Evolutionary conservation across 2,329 filamentous ascomycete genomes (phyloP).

Genomic region (Juglanconis oblonga): DNA sequence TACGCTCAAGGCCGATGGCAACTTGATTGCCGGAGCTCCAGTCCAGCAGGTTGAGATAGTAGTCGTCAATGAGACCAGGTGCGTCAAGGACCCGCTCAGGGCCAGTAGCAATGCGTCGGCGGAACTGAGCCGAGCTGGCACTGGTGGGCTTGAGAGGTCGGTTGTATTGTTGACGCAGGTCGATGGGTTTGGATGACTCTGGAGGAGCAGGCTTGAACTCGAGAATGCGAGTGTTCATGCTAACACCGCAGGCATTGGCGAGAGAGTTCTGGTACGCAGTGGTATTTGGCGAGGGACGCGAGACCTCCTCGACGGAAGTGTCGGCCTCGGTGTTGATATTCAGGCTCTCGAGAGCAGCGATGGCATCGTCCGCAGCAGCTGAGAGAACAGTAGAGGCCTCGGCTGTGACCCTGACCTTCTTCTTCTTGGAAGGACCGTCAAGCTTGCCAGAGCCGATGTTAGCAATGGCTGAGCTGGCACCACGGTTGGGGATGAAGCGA

Average conservation of each 20-base stretch:
- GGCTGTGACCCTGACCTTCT: slow-evolving; percentile 66
- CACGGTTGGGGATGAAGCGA: slow-evolving; percentile 93
- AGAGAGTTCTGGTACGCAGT: slow-evolving; percentile 90
- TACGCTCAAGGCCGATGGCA: slow-evolving; percentile 93
- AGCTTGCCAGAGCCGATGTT: slow-evolving; percentile 82
- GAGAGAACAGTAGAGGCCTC: slow-evolving; percentile 77
- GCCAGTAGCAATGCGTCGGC: slow-evolving; percentile 87
- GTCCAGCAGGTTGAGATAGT: slow-evolving; percentile 97
- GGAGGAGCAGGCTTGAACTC: slow-evolving; percentile 98
- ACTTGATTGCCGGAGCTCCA: slow-evolving; percentile 99
- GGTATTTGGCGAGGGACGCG: slow-evolving; percentile 80
- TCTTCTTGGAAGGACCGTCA: slow-evolving; percentile 65
- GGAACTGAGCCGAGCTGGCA: slow-evolving; percentile 76
- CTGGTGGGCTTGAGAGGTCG: slow-evolving; percentile 80
- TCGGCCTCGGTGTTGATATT: slow-evolving; percentile 71
- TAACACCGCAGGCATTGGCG: slow-evolving; percentile 87
- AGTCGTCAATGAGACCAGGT: slow-evolving; percentile 93
- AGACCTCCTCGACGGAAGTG: slow-evolving; percentile 51
- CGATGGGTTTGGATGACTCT: slow-evolving; percentile 96
- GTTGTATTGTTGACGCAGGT: slow-evolving; percentile 97
- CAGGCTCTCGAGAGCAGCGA: slow-evolving; percentile 75
- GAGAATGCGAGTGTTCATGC: slow-evolving; percentile 89
- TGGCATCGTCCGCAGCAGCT: slow-evolving; percentile 75
- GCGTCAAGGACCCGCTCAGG: slow-evolving; percentile 96
- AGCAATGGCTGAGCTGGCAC: slow-evolving; percentile 82